A percentile compares a stretch with the other conserved stretches of the same genome.
Evolutionary conservation across 2,329 filamentous ascomycete genomes (phyloP).

Genomic region (Orbilia oligospora): DNA sequence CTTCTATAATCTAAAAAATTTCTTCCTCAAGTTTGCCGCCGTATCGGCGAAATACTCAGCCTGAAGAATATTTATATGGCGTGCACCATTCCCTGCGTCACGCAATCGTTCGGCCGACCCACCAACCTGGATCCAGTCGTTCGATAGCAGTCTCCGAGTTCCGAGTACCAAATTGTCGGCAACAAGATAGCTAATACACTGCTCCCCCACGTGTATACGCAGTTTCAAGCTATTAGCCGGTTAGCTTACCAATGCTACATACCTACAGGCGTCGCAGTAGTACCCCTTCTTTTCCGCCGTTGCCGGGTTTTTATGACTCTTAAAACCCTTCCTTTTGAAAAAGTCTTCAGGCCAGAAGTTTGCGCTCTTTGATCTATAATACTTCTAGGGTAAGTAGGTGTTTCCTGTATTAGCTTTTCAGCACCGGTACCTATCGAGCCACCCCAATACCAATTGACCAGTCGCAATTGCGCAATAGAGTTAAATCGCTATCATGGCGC

Average conservation of each 20-base stretch:
- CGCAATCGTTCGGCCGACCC: slow-evolving; percentile 48
- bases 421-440: neutral
- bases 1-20: neutral
- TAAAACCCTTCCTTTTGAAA: neutral
- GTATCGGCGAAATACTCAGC: slow-evolving; percentile 18
- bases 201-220: slow-evolving; percentile 21
- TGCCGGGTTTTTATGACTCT: neutral
- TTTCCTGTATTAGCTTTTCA: neutral
- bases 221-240: slow-evolving; percentile 5
- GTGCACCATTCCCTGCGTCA: slow-evolving; percentile 48
- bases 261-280: neutral
- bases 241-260: slow-evolving; percentile 11
- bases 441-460: neutral
- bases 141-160: slow-evolving; percentile 31
- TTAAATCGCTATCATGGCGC: slow-evolving; percentile 28
- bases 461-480: neutral
- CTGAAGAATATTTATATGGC: slow-evolving; percentile 28
- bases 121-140: slow-evolving; percentile 43
- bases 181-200: slow-evolving; percentile 1
- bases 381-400: no score
- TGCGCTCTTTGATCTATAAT: no score
- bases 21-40: neutral
- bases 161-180: slow-evolving; percentile 43
- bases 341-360: neutral
- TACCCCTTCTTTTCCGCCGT: neutral